Conservation (phyloP, 352 stramenopile species). For the Halophytophthora polymorphica region DNA sequence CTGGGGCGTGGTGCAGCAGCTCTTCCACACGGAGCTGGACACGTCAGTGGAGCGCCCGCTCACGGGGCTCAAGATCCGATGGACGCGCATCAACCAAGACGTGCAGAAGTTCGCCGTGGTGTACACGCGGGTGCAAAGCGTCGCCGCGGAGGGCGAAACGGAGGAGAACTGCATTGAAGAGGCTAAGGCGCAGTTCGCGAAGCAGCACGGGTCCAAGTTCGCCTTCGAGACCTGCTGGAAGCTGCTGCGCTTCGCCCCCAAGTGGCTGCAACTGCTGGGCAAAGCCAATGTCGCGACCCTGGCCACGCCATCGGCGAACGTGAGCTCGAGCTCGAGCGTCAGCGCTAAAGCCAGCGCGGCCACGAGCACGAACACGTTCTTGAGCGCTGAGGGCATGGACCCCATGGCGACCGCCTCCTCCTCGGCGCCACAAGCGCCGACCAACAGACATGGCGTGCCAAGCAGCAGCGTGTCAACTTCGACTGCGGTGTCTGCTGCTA, state of each 20-base stretch:
- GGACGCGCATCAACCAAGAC: slow-evolving; percentile 78
- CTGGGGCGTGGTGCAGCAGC: slow-evolving; percentile 56
- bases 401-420: neutral
- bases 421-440: slow-evolving; percentile 13
- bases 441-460: too few relatives aligned
- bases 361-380: too few relatives aligned
- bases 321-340: too few relatives aligned
- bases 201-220: slow-evolving; percentile 57
- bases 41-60: slow-evolving; percentile 56
- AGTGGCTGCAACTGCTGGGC: slow-evolving; percentile 64
- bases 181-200: slow-evolving; percentile 46
- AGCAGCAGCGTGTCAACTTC: too few relatives aligned
- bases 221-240: slow-evolving; percentile 69
- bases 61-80: slow-evolving; percentile 78
- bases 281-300: slow-evolving; percentile 30
- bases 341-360: too few relatives aligned
- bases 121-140: slow-evolving; percentile 36
- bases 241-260: slow-evolving; percentile 56
- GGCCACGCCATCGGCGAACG: slow-evolving; percentile 1
- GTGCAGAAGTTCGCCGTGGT: slow-evolving; percentile 67
- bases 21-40: slow-evolving; percentile 70
- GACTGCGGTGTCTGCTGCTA: too few relatives aligned
- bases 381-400: slow-evolving; percentile 10
- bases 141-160: slow-evolving; percentile 13
- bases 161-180: slow-evolving; percentile 59